These are phyloP conservation scores for Fusarium lateritium DNA, from an alignment of 2,329 filamentous ascomycete species.

Conservation along the genomic window DNA sequence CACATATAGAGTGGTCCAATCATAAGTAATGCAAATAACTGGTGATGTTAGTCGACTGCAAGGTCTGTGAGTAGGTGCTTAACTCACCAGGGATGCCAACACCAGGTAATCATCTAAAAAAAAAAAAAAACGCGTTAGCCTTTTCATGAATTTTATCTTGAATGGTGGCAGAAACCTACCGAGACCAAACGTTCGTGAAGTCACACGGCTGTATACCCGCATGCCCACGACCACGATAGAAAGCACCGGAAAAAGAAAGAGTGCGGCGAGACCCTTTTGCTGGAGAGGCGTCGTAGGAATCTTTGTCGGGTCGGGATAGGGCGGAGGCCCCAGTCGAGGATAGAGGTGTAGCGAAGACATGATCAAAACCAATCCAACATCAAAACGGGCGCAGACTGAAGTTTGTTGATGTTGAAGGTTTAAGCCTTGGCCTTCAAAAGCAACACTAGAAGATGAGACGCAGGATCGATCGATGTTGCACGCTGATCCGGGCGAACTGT, in stretches of 20 bases:
- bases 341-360: constrained; percentile 28
- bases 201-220: constrained; percentile 50
- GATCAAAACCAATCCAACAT: neutral
- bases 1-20: constrained; percentile 40
- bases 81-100: constrained; percentile 28
- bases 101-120: constrained; percentile 34
- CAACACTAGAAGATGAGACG: neutral
- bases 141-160: neutral
- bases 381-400: neutral
- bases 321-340: constrained; percentile 33
- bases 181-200: constrained; percentile 47
- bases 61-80: fast-evolving
- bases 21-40: constrained; percentile 40
- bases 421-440: neutral
- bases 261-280: constrained; percentile 48
- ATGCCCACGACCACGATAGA: constrained; percentile 48
- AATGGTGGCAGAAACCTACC: constrained; percentile 20
- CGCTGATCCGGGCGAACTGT: constrained; percentile 16
- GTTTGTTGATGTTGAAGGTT: neutral
- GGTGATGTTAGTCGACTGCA: neutral
- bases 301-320: constrained; percentile 46
- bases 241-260: constrained; percentile 53
- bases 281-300: constrained; percentile 55
- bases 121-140: neutral
- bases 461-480: constrained; percentile 8